Evolutionary conservation across 202 grass and related monocot species (phyloP).

Genomic region (Panicum hallii): DNA sequence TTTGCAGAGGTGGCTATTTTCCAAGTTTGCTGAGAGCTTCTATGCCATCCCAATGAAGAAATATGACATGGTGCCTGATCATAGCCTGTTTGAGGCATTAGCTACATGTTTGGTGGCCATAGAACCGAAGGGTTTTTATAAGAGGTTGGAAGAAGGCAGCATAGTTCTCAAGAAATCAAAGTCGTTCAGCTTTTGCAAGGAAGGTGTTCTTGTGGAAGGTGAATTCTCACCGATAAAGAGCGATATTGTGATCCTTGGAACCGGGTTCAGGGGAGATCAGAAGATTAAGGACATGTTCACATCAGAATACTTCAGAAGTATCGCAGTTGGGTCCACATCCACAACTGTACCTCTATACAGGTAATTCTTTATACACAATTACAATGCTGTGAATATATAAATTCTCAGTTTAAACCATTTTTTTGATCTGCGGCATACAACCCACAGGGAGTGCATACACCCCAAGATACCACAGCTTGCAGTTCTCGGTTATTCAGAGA

Average conservation of each 20-base stretch:
- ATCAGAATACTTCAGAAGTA: conserved; percentile 52
- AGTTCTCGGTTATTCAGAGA: conserved; percentile 66
- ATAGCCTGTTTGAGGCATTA: conserved; percentile 59
- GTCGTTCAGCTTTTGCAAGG: conserved; percentile 67
- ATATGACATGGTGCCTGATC: conserved; percentile 77
- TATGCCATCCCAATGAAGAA: conserved; percentile 71
- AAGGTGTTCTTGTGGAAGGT: conserved; percentile 64
- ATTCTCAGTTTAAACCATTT: background rate
- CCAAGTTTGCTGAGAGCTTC: conserved; percentile 56
- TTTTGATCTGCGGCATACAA: background rate
- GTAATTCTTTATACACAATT: conserved; percentile 14
- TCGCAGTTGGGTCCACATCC: conserved; percentile 52
- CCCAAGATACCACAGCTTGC: conserved; percentile 66
- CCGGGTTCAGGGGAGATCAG: conserved; percentile 73
- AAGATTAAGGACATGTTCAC: conserved; percentile 76
- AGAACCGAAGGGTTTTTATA: conserved; percentile 62
- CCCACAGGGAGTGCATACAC: conserved; percentile 65
- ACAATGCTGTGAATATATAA: background rate
- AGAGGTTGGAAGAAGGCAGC: conserved; percentile 73
- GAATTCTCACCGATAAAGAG: conserved; percentile 43
- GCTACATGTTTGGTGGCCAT: conserved; percentile 55
- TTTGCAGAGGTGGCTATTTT: conserved; percentile 45
- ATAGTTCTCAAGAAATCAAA: conserved; percentile 72
- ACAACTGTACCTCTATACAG: conserved; percentile 76
- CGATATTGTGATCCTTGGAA: conserved; percentile 75